A percentile compares a stretch with the other conserved stretches of the same genome.
phyloP scores from a whole-genome alignment of 495 filamentous ascomycete genomes.

The Parathielavia hyrcaniae region DNA sequence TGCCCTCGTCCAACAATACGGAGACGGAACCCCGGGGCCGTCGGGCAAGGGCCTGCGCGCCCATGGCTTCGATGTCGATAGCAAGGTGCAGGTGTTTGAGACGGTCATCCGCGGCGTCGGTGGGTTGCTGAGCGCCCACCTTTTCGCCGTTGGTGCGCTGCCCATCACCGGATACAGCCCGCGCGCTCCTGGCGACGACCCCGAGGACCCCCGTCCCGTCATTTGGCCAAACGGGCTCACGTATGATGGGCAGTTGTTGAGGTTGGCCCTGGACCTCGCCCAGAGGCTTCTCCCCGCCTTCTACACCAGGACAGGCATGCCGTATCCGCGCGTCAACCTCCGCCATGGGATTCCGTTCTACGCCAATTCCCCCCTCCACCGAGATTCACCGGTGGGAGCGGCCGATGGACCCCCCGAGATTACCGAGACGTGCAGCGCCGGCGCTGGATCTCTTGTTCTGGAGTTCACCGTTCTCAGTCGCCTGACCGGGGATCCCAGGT shows the following conservation, averaged over 20 bases:
- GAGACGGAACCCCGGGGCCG: conserved; percentile 67
- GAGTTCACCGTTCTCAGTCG: conserved; percentile 89
- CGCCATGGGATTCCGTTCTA: conserved; percentile 90
- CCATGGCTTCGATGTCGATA: conserved; percentile 91
- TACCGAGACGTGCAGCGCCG: conserved; percentile 93
- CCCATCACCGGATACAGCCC: conserved; percentile 74
- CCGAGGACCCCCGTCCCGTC: conserved; percentile 48
- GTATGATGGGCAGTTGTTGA: conserved; percentile 87
- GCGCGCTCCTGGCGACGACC: conserved; percentile 29
- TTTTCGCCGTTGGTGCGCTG: conserved; percentile 84
- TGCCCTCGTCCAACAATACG: conserved; percentile 77
- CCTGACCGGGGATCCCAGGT: conserved; percentile 77
- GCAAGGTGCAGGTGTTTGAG: conserved; percentile 97
- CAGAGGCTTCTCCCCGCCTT: conserved; percentile 84
- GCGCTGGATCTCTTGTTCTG: conserved; percentile 86
- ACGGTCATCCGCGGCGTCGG: conserved; percentile 92
- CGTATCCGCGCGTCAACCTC: conserved; percentile 91
- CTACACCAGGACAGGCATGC: conserved; percentile 78
- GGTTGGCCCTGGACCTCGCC: conserved; percentile 77
- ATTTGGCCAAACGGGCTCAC: conserved; percentile 67
- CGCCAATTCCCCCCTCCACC: conserved; percentile 66
- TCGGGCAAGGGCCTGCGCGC: conserved; percentile 63
- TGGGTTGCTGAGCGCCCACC: conserved; percentile 83
- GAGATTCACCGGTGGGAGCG: conserved; percentile 26
- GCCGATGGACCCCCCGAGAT: conserved; percentile 54